Conservation (phyloP, 306 rosid species). For the Amphicarpaea edgeworthii region DNA sequence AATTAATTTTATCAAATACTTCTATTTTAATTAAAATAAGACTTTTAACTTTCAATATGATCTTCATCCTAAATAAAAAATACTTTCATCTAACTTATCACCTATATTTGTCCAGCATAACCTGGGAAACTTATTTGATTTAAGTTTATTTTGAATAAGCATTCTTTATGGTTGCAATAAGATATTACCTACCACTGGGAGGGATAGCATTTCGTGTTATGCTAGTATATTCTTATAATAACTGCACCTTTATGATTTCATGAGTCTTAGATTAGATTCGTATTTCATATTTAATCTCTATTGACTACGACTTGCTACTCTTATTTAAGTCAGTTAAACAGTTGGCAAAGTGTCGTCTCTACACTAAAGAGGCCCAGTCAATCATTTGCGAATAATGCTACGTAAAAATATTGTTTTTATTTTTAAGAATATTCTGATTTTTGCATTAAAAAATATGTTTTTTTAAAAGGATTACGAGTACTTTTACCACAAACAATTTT, state of each 20-base stretch:
- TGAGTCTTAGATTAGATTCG: slow-evolving; percentile 13
- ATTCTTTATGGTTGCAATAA: background rate
- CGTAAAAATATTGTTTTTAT: no score
- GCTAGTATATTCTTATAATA: background rate
- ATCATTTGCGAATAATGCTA: background rate
- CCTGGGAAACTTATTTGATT: background rate
- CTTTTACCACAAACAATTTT: no score
- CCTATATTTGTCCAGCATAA: background rate
- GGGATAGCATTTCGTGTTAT: slow-evolving; percentile 33
- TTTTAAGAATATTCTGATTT: no score
- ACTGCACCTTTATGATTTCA: slow-evolving; percentile 21
- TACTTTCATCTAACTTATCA: no score
- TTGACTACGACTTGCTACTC: background rate
- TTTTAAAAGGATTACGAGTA: no score
- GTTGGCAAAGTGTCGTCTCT: slow-evolving; percentile 1
- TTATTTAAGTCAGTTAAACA: background rate
- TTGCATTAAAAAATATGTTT: no score
- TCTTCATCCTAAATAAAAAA: no score
- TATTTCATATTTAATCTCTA: background rate
- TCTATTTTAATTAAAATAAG: no score
- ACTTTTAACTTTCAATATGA: no score
- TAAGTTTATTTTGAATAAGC: background rate
- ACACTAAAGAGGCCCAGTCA: no score
- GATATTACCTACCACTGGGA: background rate
- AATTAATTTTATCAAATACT: no score